Evolutionary conservation across 192 early-diverging fungal genomes (phyloP).

Genomic region (Linnemannia hyalina): DNA sequence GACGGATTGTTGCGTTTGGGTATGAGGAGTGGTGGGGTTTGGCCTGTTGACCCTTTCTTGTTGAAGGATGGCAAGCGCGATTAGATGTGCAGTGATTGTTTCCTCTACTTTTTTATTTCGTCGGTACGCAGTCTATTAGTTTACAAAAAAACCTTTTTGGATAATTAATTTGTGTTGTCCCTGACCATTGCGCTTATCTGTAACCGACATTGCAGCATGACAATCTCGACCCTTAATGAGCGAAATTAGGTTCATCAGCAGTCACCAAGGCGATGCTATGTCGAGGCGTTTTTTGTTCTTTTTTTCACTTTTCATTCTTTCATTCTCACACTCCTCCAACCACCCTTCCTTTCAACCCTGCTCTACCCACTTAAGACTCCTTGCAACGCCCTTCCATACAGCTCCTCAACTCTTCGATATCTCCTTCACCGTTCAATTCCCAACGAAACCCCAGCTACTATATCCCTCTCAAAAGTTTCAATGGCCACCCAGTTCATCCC

Average conservation of each 20-base stretch:
- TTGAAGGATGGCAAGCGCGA: constrained; percentile 34
- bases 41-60: constrained; percentile 48
- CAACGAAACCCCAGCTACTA: too few relatives aligned
- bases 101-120: neutral
- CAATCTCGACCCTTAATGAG: too few relatives aligned
- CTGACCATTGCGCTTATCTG: too few relatives aligned
- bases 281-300: neutral
- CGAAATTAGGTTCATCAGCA: too few relatives aligned
- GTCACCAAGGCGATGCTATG: too few relatives aligned
- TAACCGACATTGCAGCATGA: too few relatives aligned
- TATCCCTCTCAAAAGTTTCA: too few relatives aligned
- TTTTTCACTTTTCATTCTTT: neutral
- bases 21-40: constrained; percentile 32
- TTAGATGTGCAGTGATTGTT: neutral
- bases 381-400: neutral
- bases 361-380: neutral
- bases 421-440: neutral
- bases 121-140: neutral
- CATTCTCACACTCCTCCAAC: neutral
- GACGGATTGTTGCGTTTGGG: constrained; percentile 33
- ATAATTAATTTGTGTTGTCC: too few relatives aligned
- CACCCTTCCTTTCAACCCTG: neutral
- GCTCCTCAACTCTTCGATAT: neutral
- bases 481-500: constrained; percentile 7
- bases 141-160: too few relatives aligned